These are phyloP conservation scores for Hymenoscyphus linearis DNA, from an alignment of 2,329 filamentous ascomycete genomes.

Conservation along the genomic window DNA sequence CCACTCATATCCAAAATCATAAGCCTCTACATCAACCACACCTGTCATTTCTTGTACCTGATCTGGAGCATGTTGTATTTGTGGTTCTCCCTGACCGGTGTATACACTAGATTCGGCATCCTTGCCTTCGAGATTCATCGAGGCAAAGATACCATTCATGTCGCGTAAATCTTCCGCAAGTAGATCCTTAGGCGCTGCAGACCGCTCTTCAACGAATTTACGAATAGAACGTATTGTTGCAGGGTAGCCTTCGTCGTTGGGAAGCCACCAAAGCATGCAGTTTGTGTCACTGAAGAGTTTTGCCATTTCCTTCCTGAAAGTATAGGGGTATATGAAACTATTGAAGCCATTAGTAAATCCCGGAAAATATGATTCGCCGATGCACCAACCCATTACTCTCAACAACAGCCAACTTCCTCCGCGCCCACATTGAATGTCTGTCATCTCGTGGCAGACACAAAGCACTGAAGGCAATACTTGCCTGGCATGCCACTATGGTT, in stretches of 20 bases:
- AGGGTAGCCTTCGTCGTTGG: constrained; percentile 70
- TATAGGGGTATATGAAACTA: constrained; percentile 78
- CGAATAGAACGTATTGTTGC: constrained; percentile 72
- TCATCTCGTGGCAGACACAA: constrained; percentile 75
- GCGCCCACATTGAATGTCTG: constrained; percentile 71
- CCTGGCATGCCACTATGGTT: constrained; percentile 66
- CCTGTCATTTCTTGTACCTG: constrained; percentile 8
- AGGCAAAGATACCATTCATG: constrained; percentile 68
- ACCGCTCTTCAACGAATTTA: constrained; percentile 74
- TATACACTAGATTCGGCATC: not conserved
- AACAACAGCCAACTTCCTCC: constrained; percentile 70
- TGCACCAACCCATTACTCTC: constrained; percentile 70
- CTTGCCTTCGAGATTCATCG: constrained; percentile 45
- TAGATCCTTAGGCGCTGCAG: constrained; percentile 50
- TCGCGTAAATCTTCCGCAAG: constrained; percentile 65
- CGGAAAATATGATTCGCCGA: constrained; percentile 1
- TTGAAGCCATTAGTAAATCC: constrained; percentile 9
- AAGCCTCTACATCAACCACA: constrained; percentile 15
- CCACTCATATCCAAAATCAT: constrained; percentile 13
- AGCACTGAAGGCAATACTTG: constrained; percentile 68
- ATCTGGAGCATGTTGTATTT: not conserved
- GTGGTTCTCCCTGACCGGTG: not conserved
- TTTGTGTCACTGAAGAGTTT: constrained; percentile 67
- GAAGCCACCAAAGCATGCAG: constrained; percentile 83
- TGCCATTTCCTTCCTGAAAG: constrained; percentile 70